These are phyloP conservation scores for Solanum pimpinellifolium DNA, from an alignment of 257 asterid species.

Conservation along the genomic window DNA sequence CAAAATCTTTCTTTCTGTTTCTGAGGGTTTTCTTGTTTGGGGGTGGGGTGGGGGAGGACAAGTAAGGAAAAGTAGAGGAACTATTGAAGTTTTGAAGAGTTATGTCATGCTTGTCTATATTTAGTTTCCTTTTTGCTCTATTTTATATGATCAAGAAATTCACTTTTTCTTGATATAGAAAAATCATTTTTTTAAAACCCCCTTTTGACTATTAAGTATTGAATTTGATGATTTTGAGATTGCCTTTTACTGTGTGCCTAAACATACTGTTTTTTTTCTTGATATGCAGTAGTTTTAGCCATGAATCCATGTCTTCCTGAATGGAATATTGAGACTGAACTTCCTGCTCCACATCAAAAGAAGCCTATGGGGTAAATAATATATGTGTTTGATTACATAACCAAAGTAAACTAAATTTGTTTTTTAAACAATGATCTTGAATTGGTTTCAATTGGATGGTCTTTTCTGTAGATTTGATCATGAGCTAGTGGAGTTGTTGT, in stretches of 20 bases:
- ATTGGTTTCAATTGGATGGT: background rate
- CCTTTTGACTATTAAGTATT: background rate
- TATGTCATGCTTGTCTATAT: background rate
- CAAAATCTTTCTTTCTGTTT: background rate
- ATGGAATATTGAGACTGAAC: slow-evolving; percentile 45
- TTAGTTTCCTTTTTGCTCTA: background rate
- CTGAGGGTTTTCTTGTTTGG: background rate
- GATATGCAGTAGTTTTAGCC: slow-evolving; percentile 1
- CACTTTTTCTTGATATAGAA: background rate
- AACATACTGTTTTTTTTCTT: background rate
- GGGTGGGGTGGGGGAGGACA: background rate
- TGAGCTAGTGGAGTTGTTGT: slow-evolving; percentile 68
- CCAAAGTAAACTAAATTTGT: background rate
- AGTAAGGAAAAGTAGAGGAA: background rate
- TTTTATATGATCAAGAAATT: background rate
- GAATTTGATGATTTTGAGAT: background rate
- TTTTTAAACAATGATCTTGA: background rate
- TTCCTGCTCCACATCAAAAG: slow-evolving; percentile 27
- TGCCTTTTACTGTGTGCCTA: background rate
- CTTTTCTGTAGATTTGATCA: slow-evolving; percentile 36
- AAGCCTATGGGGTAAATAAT: slow-evolving; percentile 39
- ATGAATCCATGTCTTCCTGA: slow-evolving; percentile 48
- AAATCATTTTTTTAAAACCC: background rate
- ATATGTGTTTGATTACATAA: background rate
- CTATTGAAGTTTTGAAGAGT: background rate